Evolutionary conservation across 371 early-diverging fungal species (phyloP).

Genomic region (Mortierella polycephala): DNA sequence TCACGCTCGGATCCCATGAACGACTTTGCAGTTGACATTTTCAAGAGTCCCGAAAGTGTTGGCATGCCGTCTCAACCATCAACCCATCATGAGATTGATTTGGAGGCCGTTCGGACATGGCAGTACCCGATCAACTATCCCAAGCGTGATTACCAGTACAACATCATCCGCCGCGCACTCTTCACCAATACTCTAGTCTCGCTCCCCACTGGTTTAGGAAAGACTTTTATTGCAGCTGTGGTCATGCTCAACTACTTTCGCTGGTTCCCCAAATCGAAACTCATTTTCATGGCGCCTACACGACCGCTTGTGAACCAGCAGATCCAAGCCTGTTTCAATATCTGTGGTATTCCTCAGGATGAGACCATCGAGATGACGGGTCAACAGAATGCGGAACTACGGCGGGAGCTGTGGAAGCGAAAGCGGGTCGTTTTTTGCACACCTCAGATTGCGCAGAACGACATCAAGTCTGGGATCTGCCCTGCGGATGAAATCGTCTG

Average conservation of each 20-base stretch:
- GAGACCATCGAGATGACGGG: conserved; percentile 86
- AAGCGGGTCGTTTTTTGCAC: conserved; percentile 89
- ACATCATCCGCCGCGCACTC: conserved; percentile 83
- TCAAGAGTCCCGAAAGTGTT: conserved; percentile 12
- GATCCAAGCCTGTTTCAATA: conserved; percentile 84
- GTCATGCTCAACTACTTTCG: conserved; percentile 94
- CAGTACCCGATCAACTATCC: conserved; percentile 85
- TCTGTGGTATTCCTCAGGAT: conserved; percentile 75
- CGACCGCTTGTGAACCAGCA: conserved; percentile 94
- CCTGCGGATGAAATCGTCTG: conserved; percentile 69
- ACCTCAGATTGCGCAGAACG: conserved; percentile 92
- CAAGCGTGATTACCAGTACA: conserved; percentile 88
- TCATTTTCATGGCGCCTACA: conserved; percentile 95
- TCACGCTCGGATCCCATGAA: conserved; percentile 37
- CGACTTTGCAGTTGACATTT: conserved; percentile 27
- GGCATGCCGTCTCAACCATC: conserved; percentile 7
- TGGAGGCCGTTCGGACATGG: conserved; percentile 73
- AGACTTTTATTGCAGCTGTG: conserved; percentile 96
- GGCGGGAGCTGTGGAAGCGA: conserved; percentile 63
- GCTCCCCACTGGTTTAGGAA: conserved; percentile 92
- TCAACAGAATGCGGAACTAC: conserved; percentile 60
- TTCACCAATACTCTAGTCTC: conserved; percentile 91
- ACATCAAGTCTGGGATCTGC: conserved; percentile 69
- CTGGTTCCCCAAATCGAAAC: conserved; percentile 92
- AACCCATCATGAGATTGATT: conserved; percentile 64